These are phyloP conservation scores for Spinacia oleracea DNA, from an alignment of 179 eudicot genomes.

Conservation along the genomic window DNA sequence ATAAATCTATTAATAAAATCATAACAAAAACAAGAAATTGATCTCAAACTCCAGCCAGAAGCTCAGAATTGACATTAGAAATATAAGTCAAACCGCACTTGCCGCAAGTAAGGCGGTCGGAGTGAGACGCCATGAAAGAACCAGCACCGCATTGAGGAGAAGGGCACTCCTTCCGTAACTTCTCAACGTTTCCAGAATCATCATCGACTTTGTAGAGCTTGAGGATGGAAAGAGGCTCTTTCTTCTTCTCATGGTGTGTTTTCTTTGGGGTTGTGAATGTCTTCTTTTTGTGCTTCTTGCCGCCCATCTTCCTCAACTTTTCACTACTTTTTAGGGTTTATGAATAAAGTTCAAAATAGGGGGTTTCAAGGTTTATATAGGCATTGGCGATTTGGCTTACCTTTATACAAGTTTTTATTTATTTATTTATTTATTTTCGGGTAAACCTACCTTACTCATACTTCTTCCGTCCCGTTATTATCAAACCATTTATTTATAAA, in stretches of 20 bases:
- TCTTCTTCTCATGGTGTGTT: conserved; percentile 23
- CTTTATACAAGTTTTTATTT: no score
- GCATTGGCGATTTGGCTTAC: no score
- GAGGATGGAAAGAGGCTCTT: conserved; percentile 19
- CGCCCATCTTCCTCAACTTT: neutral
- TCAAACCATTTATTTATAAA: no score
- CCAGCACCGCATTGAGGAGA: conserved; percentile 11
- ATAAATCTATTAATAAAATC: no score
- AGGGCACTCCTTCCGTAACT: conserved; percentile 15
- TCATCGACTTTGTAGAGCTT: conserved; percentile 9
- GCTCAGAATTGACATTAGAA: neutral
- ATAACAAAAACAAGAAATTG: no score
- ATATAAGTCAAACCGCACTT: conserved; percentile 12
- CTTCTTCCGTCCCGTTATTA: no score
- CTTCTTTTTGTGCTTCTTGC: conserved; percentile 24
- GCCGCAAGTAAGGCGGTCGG: conserved; percentile 20
- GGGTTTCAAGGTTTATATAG: no score
- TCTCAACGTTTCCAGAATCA: neutral
- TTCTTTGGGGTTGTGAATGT: conserved; percentile 25
- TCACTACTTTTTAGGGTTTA: neutral
- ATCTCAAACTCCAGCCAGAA: neutral
- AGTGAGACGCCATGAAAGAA: conserved; percentile 21
- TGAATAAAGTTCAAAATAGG: no score
- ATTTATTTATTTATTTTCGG: no score
- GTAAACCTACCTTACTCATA: no score